Conservation (phyloP, 345 rosid genomes). For the Rubroshorea leprosula region DNA sequence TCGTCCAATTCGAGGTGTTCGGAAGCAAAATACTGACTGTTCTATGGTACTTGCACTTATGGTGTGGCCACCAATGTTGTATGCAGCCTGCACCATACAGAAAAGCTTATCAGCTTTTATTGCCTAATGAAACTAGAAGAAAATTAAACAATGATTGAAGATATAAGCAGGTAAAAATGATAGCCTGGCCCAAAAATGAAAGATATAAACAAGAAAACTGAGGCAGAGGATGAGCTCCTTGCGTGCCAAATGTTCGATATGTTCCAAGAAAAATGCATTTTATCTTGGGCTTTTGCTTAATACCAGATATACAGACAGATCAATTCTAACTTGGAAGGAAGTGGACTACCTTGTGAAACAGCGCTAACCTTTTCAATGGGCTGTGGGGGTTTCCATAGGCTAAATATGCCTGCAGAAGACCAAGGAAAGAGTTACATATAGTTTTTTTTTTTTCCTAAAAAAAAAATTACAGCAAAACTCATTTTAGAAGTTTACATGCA, state of each 20-base stretch:
- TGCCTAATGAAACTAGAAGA: no score
- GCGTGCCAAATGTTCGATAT: no score
- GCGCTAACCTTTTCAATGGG: constrained; percentile 68
- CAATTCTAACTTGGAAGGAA: constrained; percentile 17
- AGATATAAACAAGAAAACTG: no score
- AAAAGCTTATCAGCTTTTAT: constrained; percentile 27
- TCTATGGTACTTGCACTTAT: constrained; percentile 82
- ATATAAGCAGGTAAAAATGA: no score
- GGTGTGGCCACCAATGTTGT: constrained; percentile 76
- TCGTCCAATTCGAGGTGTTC: constrained; percentile 63
- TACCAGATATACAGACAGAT: not conserved
- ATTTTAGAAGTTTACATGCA: constrained; percentile 57
- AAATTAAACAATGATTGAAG: not conserved
- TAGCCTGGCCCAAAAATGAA: no score
- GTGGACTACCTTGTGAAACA: constrained; percentile 85
- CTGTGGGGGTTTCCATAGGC: constrained; percentile 75
- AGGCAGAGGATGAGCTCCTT: no score
- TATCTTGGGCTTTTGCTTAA: no score
- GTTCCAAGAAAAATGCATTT: no score
- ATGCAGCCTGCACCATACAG: constrained; percentile 77
- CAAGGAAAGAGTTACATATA: constrained; percentile 8
- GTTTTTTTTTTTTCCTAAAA: not conserved
- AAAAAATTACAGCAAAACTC: not conserved
- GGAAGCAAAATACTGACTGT: constrained; percentile 71
- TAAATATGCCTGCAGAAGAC: constrained; percentile 59